Percentiles rank a stretch among this genome's conserved stretches.
Conservation (phyloP, 2,329 filamentous ascomycete species). For the Dothidotthia symphoricarpi region DNA sequence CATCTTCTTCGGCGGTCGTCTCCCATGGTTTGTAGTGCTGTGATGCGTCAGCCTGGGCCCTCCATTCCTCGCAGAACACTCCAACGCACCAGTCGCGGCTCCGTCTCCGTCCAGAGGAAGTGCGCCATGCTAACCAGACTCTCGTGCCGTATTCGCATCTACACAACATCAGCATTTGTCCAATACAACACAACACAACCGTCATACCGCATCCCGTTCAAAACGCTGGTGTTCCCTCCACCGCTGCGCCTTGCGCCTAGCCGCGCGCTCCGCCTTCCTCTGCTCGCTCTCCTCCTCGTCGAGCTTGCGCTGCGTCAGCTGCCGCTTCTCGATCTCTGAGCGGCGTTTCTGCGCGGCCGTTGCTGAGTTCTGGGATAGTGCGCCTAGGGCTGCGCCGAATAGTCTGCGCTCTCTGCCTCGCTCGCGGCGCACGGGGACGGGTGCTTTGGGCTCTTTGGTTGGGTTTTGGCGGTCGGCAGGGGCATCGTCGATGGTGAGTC, state of each 20-base stretch:
- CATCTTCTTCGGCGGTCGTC: constrained; percentile 66
- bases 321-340: constrained; percentile 77
- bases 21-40: constrained; percentile 89
- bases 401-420: constrained; percentile 80
- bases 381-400: constrained; percentile 78
- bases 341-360: constrained; percentile 65
- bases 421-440: constrained; percentile 52
- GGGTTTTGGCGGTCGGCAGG: constrained; percentile 18
- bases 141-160: constrained; percentile 74
- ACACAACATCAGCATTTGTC: constrained; percentile 16
- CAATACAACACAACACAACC: constrained; percentile 4
- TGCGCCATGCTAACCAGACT: constrained; percentile 70
- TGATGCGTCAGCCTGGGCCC: constrained; percentile 25
- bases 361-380: constrained; percentile 68
- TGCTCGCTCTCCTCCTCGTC: constrained; percentile 71
- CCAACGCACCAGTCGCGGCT: constrained; percentile 72
- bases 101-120: constrained; percentile 68
- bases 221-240: constrained; percentile 70
- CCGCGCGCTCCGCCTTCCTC: constrained; percentile 63
- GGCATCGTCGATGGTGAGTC: constrained; percentile 44
- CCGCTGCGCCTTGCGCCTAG: constrained; percentile 60
- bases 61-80: too few species aligned
- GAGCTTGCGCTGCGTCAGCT: constrained; percentile 71
- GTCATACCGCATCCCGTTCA: constrained; percentile 71
- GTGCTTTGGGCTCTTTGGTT: constrained; percentile 35